Evolutionary conservation across 176 grass and related monocot species (phyloP).

Genomic region (Raddia guianensis): DNA sequence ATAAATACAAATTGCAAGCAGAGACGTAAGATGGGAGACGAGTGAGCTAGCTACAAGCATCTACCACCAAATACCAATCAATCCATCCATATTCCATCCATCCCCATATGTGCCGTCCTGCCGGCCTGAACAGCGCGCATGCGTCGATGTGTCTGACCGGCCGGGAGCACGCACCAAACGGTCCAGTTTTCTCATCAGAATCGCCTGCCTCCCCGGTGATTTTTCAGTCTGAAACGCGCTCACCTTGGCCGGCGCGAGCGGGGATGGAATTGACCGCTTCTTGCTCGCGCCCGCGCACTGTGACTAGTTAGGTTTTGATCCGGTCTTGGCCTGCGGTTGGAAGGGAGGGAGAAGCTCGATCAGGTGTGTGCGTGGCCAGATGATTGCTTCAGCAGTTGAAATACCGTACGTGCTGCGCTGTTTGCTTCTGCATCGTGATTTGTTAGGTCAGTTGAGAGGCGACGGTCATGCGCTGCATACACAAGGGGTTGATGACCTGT

Average conservation of each 20-base stretch:
- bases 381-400: neutral
- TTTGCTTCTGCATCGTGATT: conserved; percentile 30
- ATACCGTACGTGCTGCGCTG: neutral
- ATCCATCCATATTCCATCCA: neutral
- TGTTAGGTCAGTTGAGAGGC: conserved; percentile 38
- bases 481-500: conserved; percentile 48
- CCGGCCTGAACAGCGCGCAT: neutral
- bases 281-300: neutral
- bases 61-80: conserved; percentile 10
- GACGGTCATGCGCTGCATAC: conserved; percentile 1
- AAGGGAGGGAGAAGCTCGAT: neutral
- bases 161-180: conserved; percentile 6
- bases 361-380: no score
- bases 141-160: conserved; percentile 11
- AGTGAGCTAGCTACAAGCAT: neutral
- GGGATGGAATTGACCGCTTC: conserved; percentile 4
- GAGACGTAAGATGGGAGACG: neutral
- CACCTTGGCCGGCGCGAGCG: neutral
- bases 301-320: conserved; percentile 4
- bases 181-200: conserved; percentile 12
- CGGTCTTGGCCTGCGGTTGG: neutral
- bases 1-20: conserved; percentile 40
- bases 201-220: neutral
- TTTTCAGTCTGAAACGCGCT: conserved; percentile 24
- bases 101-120: conserved; percentile 11